phyloP scores from a whole-genome alignment of 139 green algal species.

The Chlamydomonas schloesseri region DNA sequence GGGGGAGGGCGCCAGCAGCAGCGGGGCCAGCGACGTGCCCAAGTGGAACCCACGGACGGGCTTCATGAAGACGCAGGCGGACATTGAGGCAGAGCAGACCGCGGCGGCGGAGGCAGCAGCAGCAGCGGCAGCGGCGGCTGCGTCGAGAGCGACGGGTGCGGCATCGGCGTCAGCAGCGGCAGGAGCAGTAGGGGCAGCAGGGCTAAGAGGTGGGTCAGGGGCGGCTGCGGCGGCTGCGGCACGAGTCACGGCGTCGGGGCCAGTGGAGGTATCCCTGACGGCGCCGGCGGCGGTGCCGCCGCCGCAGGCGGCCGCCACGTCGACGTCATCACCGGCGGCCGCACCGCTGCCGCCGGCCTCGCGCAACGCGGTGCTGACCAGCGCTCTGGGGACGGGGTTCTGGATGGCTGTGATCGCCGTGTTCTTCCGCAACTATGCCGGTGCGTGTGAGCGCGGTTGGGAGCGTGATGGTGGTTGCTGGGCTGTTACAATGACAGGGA shows the following conservation, averaged over 20 bases:
- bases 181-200: background rate
- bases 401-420: conserved; percentile 54
- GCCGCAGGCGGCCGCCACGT: background rate
- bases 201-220: background rate
- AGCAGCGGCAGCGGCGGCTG: background rate
- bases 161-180: background rate
- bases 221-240: background rate
- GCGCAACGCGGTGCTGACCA: conserved; percentile 1
- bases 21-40: conserved; percentile 4
- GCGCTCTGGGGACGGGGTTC: conserved; percentile 41
- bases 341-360: conserved; percentile 6
- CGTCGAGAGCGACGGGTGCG: background rate
- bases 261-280: background rate
- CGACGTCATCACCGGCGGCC: too few species aligned
- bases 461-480: too few species aligned
- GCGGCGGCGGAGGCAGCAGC: conserved; percentile 20
- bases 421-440: conserved; percentile 50
- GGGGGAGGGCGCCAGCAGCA: conserved; percentile 8
- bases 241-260: background rate
- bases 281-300: conserved; percentile 4
- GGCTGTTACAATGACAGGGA: too few species aligned
- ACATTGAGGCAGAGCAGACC: conserved; percentile 37
- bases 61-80: conserved; percentile 54
- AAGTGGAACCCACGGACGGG: conserved; percentile 66
- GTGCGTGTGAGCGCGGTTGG: too few species aligned